A percentile compares a stretch with the other conserved stretches of the same genome.
These are phyloP conservation scores for Ophidiomyces ophidiicola DNA, from an alignment of 2,329 filamentous ascomycete species.

Conservation along the genomic window DNA sequence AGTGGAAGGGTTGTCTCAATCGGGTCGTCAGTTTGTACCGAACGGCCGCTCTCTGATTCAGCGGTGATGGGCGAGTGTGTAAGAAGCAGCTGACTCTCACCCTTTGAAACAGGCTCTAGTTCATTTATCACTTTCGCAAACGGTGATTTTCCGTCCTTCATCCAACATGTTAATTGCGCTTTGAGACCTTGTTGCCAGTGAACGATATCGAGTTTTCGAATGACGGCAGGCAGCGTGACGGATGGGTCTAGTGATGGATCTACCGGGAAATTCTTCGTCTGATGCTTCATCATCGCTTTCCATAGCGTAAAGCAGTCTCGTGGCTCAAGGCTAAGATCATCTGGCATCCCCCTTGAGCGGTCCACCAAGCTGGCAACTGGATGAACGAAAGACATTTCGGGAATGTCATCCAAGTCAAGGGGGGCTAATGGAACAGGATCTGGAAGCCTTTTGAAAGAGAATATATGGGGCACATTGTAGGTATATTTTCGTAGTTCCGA, in stretches of 20 bases:
- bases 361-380: conserved; percentile 53
- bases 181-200: conserved; percentile 55
- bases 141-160: conserved; percentile 43
- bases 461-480: conserved; percentile 43
- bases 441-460: conserved; percentile 43
- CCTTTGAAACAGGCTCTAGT: too few species aligned
- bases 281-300: conserved; percentile 48
- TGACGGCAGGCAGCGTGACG: conserved; percentile 39
- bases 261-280: conserved; percentile 42
- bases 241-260: conserved; percentile 40
- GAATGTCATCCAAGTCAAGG: conserved; percentile 38
- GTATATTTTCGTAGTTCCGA: conserved; percentile 67
- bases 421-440: conserved; percentile 24
- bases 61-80: too few species aligned
- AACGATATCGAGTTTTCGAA: conserved; percentile 54
- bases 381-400: conserved; percentile 50
- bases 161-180: conserved; percentile 46
- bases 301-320: conserved; percentile 58
- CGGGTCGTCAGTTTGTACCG: background rate
- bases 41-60: too few species aligned
- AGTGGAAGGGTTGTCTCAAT: conserved; percentile 43
- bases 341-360: conserved; percentile 49
- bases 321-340: conserved; percentile 57
- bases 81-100: too few species aligned
- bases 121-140: conserved; percentile 42